Conservation (phyloP, 768 basidiomycete genomes). For the Lentinula sp. region DNA sequence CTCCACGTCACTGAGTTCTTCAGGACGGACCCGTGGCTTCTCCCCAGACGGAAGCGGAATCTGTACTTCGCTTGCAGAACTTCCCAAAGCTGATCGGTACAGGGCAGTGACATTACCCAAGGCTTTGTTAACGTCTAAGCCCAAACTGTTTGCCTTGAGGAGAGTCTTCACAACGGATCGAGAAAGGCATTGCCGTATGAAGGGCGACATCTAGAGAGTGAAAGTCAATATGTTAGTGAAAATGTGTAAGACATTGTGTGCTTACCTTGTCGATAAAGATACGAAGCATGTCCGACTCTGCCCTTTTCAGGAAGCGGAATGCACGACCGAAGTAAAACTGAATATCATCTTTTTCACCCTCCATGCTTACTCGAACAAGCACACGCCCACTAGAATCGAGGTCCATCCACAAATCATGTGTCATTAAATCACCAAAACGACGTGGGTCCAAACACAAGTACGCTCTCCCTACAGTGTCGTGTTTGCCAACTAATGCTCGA, state of each 20-base stretch:
- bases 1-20: conserved; percentile 86
- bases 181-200: conserved; percentile 85
- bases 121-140: conserved; percentile 86
- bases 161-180: conserved; percentile 70
- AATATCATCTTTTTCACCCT: conserved; percentile 97
- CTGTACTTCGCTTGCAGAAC: conserved; percentile 63
- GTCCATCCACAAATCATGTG: conserved; percentile 90
- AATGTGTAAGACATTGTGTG: conserved; percentile 7
- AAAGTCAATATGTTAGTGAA: background rate
- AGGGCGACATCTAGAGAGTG: conserved; percentile 76
- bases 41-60: conserved; percentile 70
- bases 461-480: conserved; percentile 85
- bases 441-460: conserved; percentile 90
- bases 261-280: conserved; percentile 94
- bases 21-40: conserved; percentile 72
- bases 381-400: conserved; percentile 84
- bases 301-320: conserved; percentile 88
- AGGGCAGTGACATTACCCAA: conserved; percentile 77
- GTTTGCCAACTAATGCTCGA: conserved; percentile 85
- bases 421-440: conserved; percentile 81
- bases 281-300: conserved; percentile 92
- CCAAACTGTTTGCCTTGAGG: conserved; percentile 50
- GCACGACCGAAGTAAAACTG: conserved; percentile 96
- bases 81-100: conserved; percentile 72
- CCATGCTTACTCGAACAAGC: conserved; percentile 90